Conservation (phyloP, 148 eudicot species). For the Oxyria digyna region DNA sequence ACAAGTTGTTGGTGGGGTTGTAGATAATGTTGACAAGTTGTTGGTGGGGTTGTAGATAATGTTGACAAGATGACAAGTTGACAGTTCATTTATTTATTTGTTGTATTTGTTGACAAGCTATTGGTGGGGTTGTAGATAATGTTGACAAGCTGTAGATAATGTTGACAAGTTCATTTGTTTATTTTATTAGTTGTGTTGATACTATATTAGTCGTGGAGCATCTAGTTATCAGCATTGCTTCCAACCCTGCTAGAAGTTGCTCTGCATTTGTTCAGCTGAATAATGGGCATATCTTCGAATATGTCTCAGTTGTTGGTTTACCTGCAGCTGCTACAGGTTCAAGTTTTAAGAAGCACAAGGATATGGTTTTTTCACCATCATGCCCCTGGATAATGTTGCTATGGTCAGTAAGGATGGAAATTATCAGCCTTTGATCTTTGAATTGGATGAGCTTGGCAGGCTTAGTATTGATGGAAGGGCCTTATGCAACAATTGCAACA, state of each 20-base stretch:
- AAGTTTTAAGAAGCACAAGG: conserved; percentile 29
- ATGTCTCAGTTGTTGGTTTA: conserved; percentile 29
- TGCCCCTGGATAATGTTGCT: conserved; percentile 84
- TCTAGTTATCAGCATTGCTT: conserved; percentile 37
- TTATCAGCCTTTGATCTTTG: conserved; percentile 48
- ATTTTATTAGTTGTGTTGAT: too few relatives aligned
- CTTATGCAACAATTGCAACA: conserved; percentile 79
- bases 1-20: too few relatives aligned
- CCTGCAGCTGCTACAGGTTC: conserved; percentile 25
- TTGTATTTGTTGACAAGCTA: too few relatives aligned
- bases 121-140: too few relatives aligned
- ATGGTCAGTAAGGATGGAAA: conserved; percentile 24
- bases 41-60: too few relatives aligned
- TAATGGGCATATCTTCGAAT: conserved; percentile 61
- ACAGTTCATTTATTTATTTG: too few relatives aligned
- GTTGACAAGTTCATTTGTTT: too few relatives aligned
- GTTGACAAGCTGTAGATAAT: too few relatives aligned
- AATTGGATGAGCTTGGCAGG: conserved; percentile 69
- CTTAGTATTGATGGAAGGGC: conserved; percentile 56
- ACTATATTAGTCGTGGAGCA: too few relatives aligned
- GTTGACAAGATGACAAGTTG: too few relatives aligned
- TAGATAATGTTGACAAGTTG: too few relatives aligned
- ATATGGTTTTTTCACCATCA: conserved; percentile 42
- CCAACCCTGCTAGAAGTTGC: conserved; percentile 32
- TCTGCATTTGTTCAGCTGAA: conserved; percentile 68